These are phyloP conservation scores for Phytophthora pini DNA, from an alignment of 352 stramenopile genomes.

Conservation along the genomic window DNA sequence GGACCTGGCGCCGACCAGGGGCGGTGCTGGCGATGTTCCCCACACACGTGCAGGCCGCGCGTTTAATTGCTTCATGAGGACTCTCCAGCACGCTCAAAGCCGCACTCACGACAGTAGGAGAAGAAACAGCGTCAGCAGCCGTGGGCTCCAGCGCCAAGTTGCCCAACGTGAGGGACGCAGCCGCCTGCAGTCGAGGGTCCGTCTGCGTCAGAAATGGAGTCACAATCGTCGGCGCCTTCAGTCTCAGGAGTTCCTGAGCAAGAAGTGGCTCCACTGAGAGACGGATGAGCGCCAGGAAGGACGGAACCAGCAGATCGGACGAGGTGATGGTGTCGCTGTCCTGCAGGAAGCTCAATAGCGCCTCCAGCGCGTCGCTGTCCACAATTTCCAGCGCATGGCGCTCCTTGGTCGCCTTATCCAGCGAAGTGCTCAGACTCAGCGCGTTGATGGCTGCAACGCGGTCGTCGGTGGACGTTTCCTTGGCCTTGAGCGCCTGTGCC, in stretches of 20 bases:
- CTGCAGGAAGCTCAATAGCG: slow-evolving; percentile 54
- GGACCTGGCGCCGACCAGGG: slow-evolving; percentile 51
- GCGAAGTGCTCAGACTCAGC: slow-evolving; percentile 33
- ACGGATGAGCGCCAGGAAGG: slow-evolving; percentile 73
- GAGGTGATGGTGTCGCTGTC: slow-evolving; percentile 55
- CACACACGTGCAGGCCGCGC: slow-evolving; percentile 57
- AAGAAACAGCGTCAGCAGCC: slow-evolving; percentile 38
- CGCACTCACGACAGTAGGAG: slow-evolving; percentile 43
- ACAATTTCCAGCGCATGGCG: slow-evolving; percentile 61
- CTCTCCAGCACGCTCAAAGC: slow-evolving; percentile 55
- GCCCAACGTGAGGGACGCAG: slow-evolving; percentile 65
- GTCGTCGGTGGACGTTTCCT: slow-evolving; percentile 39
- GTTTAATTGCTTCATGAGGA: slow-evolving; percentile 68
- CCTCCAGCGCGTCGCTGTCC: slow-evolving; percentile 55
- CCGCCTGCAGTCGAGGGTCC: slow-evolving; percentile 67
- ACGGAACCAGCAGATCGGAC: slow-evolving; percentile 62
- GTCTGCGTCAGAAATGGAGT: slow-evolving; percentile 50
- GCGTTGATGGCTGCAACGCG: slow-evolving; percentile 46
- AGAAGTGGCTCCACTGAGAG: slow-evolving; percentile 59
- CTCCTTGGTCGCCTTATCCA: slow-evolving; percentile 37
- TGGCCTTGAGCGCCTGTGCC: slow-evolving; percentile 40
- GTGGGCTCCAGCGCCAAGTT: slow-evolving; percentile 64
- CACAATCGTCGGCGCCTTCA: slow-evolving; percentile 49
- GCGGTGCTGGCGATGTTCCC: slow-evolving; percentile 55
- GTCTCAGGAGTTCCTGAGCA: slow-evolving; percentile 61